Evolutionary conservation across 306 rosid species (phyloP).

Genomic region (Dalbergia oliveri): DNA sequence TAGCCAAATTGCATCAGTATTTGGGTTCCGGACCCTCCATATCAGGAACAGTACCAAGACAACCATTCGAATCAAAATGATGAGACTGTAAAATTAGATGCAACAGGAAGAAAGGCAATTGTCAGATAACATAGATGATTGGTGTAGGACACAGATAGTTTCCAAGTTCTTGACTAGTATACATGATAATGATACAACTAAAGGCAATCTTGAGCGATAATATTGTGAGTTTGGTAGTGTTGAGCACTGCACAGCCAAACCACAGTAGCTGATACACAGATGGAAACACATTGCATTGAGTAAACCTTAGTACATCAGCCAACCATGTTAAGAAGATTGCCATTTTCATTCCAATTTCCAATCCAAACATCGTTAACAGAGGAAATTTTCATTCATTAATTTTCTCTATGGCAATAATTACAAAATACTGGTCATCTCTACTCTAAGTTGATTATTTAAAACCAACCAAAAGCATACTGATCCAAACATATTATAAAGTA

Average conservation of each 20-base stretch:
- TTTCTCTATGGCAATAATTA: constrained; percentile 23
- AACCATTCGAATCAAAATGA: constrained; percentile 71
- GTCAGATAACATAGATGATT: constrained; percentile 40
- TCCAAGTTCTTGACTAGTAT: background rate
- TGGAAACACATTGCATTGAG: background rate
- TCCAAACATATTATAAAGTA: constrained; percentile 10
- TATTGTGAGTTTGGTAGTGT: background rate
- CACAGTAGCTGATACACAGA: background rate
- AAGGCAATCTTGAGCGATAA: background rate
- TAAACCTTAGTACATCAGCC: background rate
- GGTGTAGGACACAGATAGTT: background rate
- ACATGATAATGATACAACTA: background rate
- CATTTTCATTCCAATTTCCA: background rate
- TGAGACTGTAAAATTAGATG: constrained; percentile 69
- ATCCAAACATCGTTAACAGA: too few relatives aligned
- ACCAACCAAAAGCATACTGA: background rate
- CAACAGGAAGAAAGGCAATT: constrained; percentile 35
- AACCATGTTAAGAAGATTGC: background rate
- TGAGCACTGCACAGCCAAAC: background rate
- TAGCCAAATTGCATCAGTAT: constrained; percentile 86
- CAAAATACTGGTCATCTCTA: constrained; percentile 15
- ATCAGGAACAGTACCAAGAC: constrained; percentile 75
- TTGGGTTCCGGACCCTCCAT: constrained; percentile 82
- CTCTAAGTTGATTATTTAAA: background rate
- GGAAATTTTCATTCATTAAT: background rate